phyloP scores from a whole-genome alignment of 2,329 filamentous ascomycete genomes.

The Ophiosphaerella narmari region DNA sequence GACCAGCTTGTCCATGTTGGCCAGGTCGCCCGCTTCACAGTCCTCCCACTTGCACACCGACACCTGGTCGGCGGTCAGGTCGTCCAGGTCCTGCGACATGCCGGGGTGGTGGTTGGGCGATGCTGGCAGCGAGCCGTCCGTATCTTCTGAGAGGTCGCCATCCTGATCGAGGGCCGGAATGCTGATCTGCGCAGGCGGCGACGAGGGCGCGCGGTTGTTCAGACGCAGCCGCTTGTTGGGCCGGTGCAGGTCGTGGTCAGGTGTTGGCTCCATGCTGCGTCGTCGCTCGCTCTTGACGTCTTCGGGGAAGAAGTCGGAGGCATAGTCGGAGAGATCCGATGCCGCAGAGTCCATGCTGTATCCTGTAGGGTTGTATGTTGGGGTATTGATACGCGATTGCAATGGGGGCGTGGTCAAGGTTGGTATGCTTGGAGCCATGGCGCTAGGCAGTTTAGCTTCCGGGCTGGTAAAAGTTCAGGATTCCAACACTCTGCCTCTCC shows the following conservation, averaged over 20 bases:
- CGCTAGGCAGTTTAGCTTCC: no score
- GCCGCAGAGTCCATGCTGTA: conserved; percentile 58
- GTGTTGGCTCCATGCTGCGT: conserved; percentile 49
- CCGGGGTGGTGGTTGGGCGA: conserved; percentile 51
- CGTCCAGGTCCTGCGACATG: conserved; percentile 47
- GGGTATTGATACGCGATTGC: no score
- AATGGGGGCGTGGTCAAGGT: not conserved
- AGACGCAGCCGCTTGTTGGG: conserved; percentile 46
- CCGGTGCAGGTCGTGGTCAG: conserved; percentile 52
- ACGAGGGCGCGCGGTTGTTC: conserved; percentile 41
- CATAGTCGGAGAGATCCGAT: conserved; percentile 68
- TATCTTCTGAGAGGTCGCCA: conserved; percentile 84
- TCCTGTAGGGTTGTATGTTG: no score
- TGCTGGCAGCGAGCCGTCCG: conserved; percentile 74
- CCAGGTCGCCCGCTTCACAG: conserved; percentile 53
- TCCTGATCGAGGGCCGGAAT: conserved; percentile 36
- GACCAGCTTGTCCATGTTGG: conserved; percentile 58
- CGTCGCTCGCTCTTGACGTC: conserved; percentile 57
- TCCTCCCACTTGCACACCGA: conserved; percentile 58
- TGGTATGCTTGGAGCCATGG: no score
- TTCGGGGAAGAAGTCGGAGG: conserved; percentile 66
- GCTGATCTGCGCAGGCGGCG: conserved; percentile 33
- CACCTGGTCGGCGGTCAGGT: conserved; percentile 50
- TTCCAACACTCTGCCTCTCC: not conserved
- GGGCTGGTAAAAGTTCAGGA: no score